A percentile compares a stretch with the other conserved stretches of the same genome.
These are phyloP conservation scores for Paraphaeosphaeria sporulosa DNA, from an alignment of 2,329 filamentous ascomycete species.

Conservation along the genomic window DNA sequence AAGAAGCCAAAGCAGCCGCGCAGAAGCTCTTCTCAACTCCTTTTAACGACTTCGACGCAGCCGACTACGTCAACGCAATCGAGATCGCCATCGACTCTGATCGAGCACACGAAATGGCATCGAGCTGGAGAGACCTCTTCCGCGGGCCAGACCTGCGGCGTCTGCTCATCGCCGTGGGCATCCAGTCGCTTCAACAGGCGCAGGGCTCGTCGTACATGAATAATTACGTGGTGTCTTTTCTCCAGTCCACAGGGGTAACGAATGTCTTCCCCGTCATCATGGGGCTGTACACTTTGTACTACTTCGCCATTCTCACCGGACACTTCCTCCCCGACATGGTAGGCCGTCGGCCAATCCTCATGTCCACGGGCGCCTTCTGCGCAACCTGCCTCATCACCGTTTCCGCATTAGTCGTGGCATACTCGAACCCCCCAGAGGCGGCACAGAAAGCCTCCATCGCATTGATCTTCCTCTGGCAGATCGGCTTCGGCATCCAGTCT, in stretches of 20 bases:
- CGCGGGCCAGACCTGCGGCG: slow-evolving; percentile 19
- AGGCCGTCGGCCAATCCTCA: slow-evolving; percentile 19
- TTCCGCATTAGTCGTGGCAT: slow-evolving; percentile 12
- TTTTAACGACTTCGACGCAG: slow-evolving; percentile 16
- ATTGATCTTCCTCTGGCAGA: slow-evolving; percentile 20
- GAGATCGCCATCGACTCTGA: slow-evolving; percentile 19
- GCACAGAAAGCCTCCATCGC: slow-evolving; percentile 15
- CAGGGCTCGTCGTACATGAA: slow-evolving; percentile 21
- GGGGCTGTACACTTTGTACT: slow-evolving; percentile 17
- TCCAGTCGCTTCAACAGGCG: slow-evolving; percentile 23
- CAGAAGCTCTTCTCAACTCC: slow-evolving; percentile 12
- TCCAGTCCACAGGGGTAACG: slow-evolving; percentile 17
- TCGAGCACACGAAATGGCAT: slow-evolving; percentile 8
- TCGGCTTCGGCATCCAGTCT: slow-evolving; percentile 18
- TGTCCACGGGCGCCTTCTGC: slow-evolving; percentile 16
- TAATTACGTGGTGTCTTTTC: slow-evolving; percentile 21
- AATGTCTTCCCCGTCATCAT: slow-evolving; percentile 22
- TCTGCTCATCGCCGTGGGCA: slow-evolving; percentile 22
- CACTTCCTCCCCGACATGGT: slow-evolving; percentile 20
- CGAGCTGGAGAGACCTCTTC: slow-evolving; percentile 17
- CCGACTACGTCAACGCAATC: slow-evolving; percentile 16
- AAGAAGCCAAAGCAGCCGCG: slow-evolving; percentile 15
- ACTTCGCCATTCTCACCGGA: slow-evolving; percentile 18
- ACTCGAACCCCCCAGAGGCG: slow-evolving; percentile 2
- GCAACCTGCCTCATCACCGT: slow-evolving; percentile 14